These are phyloP conservation scores for Annulohypoxylon truncatum DNA, from an alignment of 2,329 filamentous ascomycete species.

Conservation along the genomic window DNA sequence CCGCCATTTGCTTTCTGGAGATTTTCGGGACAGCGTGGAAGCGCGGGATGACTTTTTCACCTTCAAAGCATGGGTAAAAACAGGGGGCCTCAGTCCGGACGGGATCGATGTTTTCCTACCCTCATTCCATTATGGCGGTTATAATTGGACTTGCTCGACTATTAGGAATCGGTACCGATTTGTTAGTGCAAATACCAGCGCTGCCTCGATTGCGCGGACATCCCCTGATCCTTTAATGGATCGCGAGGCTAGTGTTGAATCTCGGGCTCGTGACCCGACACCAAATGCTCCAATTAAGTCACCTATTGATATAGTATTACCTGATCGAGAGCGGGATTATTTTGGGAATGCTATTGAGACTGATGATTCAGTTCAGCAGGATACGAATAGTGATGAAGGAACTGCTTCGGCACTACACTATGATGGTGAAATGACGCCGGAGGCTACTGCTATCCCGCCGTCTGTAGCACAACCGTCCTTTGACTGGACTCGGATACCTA, in stretches of 20 bases:
- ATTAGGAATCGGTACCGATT: constrained; percentile 76
- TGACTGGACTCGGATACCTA: constrained; percentile 82
- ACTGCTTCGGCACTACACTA: constrained; percentile 39
- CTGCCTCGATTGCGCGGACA: constrained; percentile 54
- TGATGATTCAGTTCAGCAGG: constrained; percentile 36
- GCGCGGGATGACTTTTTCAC: constrained; percentile 63
- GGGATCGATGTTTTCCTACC: constrained; percentile 64
- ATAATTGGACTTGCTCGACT: constrained; percentile 77
- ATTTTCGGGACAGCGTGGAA: constrained; percentile 55
- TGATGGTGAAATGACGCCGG: constrained; percentile 41
- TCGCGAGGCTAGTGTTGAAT: constrained; percentile 53
- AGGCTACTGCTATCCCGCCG: constrained; percentile 28
- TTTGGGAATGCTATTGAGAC: constrained; percentile 44
- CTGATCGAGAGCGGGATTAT: constrained; percentile 50
- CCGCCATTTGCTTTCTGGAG: constrained; percentile 67
- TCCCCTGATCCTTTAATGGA: constrained; percentile 54
- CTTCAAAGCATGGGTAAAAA: constrained; percentile 78
- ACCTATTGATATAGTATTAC: constrained; percentile 49
- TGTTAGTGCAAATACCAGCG: constrained; percentile 66
- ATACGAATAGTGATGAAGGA: constrained; percentile 40
- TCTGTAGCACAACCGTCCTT: constrained; percentile 66
- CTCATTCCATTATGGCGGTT: constrained; percentile 70
- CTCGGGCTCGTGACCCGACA: constrained; percentile 53
- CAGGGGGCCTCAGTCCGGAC: constrained; percentile 63
- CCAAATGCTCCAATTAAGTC: constrained; percentile 51